Evolutionary conservation across 176 grass and related monocot species (phyloP).

Genomic region (Cymbopogon citratus): DNA sequence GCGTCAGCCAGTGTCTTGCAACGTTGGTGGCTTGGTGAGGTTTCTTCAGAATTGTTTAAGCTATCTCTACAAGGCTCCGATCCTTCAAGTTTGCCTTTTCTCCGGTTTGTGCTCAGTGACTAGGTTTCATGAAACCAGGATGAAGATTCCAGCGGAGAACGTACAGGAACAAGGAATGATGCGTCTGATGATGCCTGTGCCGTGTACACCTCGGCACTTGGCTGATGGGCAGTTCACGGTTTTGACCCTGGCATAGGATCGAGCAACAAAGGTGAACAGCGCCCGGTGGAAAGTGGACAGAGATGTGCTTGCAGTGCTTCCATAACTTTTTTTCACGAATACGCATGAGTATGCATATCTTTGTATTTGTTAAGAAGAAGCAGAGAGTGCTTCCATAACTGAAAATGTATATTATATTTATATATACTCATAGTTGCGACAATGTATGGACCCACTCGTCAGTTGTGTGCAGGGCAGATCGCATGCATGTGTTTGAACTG

Average conservation of each 20-base stretch:
- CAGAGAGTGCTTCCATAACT: too few relatives aligned
- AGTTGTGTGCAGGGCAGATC: too few relatives aligned
- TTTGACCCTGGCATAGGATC: conserved; percentile 23
- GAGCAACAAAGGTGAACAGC: background rate
- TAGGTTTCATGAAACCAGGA: conserved; percentile 25
- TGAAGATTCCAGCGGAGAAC: conserved; percentile 14
- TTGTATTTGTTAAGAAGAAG: too few relatives aligned
- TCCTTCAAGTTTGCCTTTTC: conserved; percentile 33
- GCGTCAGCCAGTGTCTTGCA: conserved; percentile 29
- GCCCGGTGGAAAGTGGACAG: background rate
- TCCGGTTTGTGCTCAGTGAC: conserved; percentile 39
- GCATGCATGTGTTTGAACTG: too few relatives aligned
- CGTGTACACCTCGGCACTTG: background rate
- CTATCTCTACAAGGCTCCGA: conserved; percentile 23
- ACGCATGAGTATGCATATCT: too few relatives aligned
- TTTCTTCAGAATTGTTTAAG: conserved; percentile 39
- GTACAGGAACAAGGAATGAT: background rate
- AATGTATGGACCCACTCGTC: too few relatives aligned
- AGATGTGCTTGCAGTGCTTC: background rate
- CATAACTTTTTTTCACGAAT: too few relatives aligned
- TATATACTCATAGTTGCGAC: too few relatives aligned
- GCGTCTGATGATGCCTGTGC: background rate
- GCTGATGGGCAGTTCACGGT: background rate
- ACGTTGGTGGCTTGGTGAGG: conserved; percentile 44
- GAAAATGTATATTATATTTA: too few relatives aligned